Evolutionary conservation across 2,329 filamentous ascomycete species (phyloP).

Genomic region (Colletotrichum sp.): DNA sequence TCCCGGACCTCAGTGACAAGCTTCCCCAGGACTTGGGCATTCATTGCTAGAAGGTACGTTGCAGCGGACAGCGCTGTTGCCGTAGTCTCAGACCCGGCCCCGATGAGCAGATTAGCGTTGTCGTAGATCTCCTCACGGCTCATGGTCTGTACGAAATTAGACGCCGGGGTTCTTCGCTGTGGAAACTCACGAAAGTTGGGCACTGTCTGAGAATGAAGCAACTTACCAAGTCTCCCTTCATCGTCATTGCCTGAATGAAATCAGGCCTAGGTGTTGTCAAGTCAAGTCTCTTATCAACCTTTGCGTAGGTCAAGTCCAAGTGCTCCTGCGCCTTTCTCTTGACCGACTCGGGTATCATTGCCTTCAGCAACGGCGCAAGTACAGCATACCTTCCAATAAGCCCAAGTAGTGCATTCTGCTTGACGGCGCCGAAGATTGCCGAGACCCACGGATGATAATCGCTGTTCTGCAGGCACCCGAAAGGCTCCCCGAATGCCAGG

Average conservation of each 20-base stretch:
- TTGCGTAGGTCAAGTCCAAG: not conserved
- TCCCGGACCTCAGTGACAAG: conserved; percentile 38
- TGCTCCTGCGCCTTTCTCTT: not conserved
- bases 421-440: not conserved
- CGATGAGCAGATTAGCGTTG: conserved; percentile 25
- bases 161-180: not conserved
- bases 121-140: conserved; percentile 1
- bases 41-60: not conserved
- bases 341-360: not conserved
- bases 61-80: not conserved
- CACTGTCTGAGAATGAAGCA: not conserved
- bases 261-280: not conserved
- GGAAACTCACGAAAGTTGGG: not conserved
- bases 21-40: conserved; percentile 2
- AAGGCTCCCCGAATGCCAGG: not conserved
- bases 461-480: not conserved
- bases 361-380: not conserved
- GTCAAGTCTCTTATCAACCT: not conserved
- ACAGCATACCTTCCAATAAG: not conserved
- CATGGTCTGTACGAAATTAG: not conserved
- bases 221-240: not conserved
- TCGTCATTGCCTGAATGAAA: not conserved
- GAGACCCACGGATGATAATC: not conserved
- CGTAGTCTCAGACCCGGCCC: conserved; percentile 4
- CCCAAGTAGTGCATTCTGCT: not conserved